Evolutionary conservation across 306 rosid species (phyloP).

Genomic region (Rubus parviflorus): DNA sequence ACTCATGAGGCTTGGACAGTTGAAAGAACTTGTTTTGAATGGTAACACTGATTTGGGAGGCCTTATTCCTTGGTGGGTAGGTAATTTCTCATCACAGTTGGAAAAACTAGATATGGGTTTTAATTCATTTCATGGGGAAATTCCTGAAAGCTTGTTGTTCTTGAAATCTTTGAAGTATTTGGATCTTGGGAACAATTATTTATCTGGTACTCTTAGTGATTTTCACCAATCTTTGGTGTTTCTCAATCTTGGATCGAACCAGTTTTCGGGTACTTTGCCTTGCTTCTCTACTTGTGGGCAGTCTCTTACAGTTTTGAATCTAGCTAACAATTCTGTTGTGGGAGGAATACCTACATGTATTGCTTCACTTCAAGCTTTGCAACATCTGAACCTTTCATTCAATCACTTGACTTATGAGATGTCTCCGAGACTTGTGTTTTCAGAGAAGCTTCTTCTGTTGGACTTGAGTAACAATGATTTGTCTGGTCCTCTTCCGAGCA

Average conservation of each 20-base stretch:
- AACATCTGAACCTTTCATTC: slow-evolving; percentile 73
- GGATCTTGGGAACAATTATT: slow-evolving; percentile 59
- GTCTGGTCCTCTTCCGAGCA: slow-evolving; percentile 81
- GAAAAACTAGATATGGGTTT: slow-evolving; percentile 59
- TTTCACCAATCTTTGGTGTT: slow-evolving; percentile 68
- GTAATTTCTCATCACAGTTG: slow-evolving; percentile 75
- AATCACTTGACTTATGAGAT: slow-evolving; percentile 73
- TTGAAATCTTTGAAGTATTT: slow-evolving; percentile 64
- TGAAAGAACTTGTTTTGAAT: slow-evolving; percentile 66
- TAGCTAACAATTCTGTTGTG: slow-evolving; percentile 76
- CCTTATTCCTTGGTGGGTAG: slow-evolving; percentile 72
- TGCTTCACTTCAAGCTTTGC: slow-evolving; percentile 69
- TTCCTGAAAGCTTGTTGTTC: slow-evolving; percentile 72
- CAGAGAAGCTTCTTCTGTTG: slow-evolving; percentile 85
- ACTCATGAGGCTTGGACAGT: slow-evolving; percentile 52
- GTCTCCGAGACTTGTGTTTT: slow-evolving; percentile 80
- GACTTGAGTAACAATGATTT: slow-evolving; percentile 88
- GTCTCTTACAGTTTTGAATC: slow-evolving; percentile 64
- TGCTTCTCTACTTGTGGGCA: slow-evolving; percentile 72
- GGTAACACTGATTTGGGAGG: slow-evolving; percentile 75
- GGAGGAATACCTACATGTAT: slow-evolving; percentile 91
- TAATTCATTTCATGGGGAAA: slow-evolving; percentile 61
- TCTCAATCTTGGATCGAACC: slow-evolving; percentile 85
- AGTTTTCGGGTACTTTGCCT: slow-evolving; percentile 85
- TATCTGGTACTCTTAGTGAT: slow-evolving; percentile 62